Evolutionary conservation across 2,329 filamentous ascomycete species (phyloP).

Genomic region (Nemania bipapillata): DNA sequence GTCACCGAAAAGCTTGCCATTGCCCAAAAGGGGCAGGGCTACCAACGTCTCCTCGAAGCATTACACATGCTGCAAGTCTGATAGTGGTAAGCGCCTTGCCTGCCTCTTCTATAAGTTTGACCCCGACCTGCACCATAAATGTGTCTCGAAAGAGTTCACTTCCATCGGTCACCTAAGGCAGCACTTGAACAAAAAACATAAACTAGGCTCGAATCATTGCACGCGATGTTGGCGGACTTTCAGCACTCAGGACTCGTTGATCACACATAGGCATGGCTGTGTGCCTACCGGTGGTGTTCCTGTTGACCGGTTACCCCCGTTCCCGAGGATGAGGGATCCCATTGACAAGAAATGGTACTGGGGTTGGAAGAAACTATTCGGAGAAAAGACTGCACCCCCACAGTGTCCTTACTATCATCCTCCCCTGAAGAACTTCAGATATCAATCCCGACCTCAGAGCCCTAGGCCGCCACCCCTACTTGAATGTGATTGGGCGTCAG

Average conservation of each 20-base stretch:
- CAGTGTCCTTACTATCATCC: conserved; percentile 29
- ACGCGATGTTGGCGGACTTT: conserved; percentile 22
- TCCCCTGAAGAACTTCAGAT: conserved; percentile 11
- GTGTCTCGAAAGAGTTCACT: conserved; percentile 9
- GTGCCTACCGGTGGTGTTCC: conserved; percentile 17
- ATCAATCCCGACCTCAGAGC: not conserved
- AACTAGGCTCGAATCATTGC: conserved; percentile 20
- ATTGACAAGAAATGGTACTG: conserved; percentile 30
- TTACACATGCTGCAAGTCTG: conserved; percentile 3
- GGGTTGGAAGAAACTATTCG: conserved; percentile 27
- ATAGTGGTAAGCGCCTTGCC: conserved; percentile 4
- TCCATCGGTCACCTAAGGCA: conserved; percentile 21
- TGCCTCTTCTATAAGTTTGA: conserved; percentile 30
- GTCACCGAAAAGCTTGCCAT: not conserved
- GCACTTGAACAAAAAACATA: conserved; percentile 18
- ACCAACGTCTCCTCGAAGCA: not conserved
- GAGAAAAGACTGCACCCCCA: conserved; percentile 11
- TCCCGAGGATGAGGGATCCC: conserved; percentile 12
- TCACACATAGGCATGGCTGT: conserved; percentile 16
- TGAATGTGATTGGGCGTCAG: not conserved
- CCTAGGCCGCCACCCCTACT: no score
- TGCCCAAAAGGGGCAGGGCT: not conserved
- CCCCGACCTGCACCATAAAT: conserved; percentile 9
- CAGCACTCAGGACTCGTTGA: conserved; percentile 11
- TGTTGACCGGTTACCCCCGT: conserved; percentile 11